Evolutionary conservation across 805 yeast genomes (phyloP), one percentile per base, ranked within the genome.

Genomic region (Crinitomyces ghanaensis): DNA sequence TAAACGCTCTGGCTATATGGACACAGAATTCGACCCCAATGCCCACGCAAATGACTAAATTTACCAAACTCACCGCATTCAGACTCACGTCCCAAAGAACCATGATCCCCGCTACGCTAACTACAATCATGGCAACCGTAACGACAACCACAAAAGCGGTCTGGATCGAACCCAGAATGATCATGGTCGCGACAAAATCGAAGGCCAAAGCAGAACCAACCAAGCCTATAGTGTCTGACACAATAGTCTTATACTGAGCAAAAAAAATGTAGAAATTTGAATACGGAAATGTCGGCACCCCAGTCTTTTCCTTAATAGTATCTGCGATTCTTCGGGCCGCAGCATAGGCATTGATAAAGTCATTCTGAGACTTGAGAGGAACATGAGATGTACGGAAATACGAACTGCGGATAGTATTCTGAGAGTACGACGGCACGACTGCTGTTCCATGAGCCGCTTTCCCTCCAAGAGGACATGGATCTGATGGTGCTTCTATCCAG

Each of bases 381-480:
- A 51, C 52, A 53, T 91, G 97, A 5, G 81, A 68, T 2, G 88
- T 72, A 44, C 97, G 63, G 59, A 88, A 84, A n/a, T 68, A 65
- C 1, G 84, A 72, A 2, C 88, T 62, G 6, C 49, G 42, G 4
- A 84, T 65, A 2, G 44, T 40, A 2, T 53, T 54, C 1, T 54
- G 44, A 1, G 59, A 57, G 19, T 57, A 57, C 36, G 64, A 63
- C 18, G 65, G 57, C 2, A 66, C 57, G 7, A 83, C 59, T 1
- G 85, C 63, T 4, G 63, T 56, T 1, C 80, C 66, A 51, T 88
- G 88, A 0, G 96, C 94, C 0, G 96, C 96, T 49, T 81, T 80
- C 2, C 98, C 98, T 3, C 95, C 97, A 18, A 88, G 60, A 1
- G 97, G 95, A 54, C 98, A 88, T 2, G 88, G 83, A 47, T 81